Conservation (phyloP, 139 green algal species). For the Volvox africanus region DNA sequence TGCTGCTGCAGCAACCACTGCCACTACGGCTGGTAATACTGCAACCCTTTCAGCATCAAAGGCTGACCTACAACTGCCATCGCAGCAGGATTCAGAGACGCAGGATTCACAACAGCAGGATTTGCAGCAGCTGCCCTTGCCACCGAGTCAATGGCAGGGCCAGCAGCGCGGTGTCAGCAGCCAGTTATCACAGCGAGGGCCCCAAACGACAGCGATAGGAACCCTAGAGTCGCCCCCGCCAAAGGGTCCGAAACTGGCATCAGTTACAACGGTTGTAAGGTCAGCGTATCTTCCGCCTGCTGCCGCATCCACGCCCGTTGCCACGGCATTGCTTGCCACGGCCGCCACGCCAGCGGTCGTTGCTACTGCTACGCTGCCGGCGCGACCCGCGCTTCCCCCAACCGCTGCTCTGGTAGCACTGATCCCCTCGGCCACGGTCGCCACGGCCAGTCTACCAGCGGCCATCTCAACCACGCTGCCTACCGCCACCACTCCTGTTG, state of each 20-base stretch:
- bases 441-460: neutral
- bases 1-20: neutral
- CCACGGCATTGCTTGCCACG: neutral
- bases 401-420: neutral
- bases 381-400: neutral
- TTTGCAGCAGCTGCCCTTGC: neutral
- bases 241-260: neutral
- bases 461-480: neutral
- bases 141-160: neutral
- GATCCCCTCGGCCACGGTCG: neutral
- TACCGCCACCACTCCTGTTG: neutral
- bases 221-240: neutral
- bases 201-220: neutral
- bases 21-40: neutral
- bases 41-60: neutral
- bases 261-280: neutral
- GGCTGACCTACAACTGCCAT: neutral
- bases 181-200: neutral
- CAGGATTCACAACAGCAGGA: conserved; percentile 3
- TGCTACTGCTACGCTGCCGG: neutral
- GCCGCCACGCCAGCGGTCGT: neutral
- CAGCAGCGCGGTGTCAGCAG: neutral
- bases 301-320: neutral
- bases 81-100: neutral
- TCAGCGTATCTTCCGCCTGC: neutral